Evolutionary conservation across 1,139 yeast genomes (phyloP), one percentile per base, ranked within the genome.

Genomic region (Geotrichum klebahnii): DNA sequence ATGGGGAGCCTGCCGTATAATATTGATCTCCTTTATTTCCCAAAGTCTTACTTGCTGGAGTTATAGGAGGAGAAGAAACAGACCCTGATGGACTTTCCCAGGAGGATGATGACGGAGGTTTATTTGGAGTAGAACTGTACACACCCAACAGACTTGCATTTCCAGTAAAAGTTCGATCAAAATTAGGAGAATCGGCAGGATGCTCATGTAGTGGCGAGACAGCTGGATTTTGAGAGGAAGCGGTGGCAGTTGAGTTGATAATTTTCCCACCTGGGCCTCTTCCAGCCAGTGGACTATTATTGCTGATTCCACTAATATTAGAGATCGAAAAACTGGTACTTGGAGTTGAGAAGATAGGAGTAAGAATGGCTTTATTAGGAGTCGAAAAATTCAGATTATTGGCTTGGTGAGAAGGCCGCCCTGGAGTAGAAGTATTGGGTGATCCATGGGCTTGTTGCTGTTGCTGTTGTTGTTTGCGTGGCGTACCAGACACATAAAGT

Each of bases 401-500:
- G n/a, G n/a, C n/a, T n/a, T n/a, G n/a, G n/a, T n/a, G n/a, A n/a
- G n/a, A n/a, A n/a, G n/a, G 19, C 19, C 33, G 22, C 14, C 46
- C 38, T 28, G 37, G 42, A 22, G 47, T 32, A 16, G 51, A 37
- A 17, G 41, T 24, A 29, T 42, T 37, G 23, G 37, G 45, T 36
- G 48, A 37, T 29, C 26, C 38, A 17, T n/a, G n/a, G n/a, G n/a
- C n/a, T n/a, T n/a, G 44, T 10, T 29, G 33, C 31, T 31, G 35
- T 20, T 37, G 49, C 23, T 10, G 38, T 16, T 26, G 19, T 35
- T 35, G 42, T 38, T 48, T 43, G 39, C 51, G 46, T 12, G 55
- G 50, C n/a, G 64, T 53, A 23, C 64, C 64, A 5, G 63, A 57
- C 46, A 49, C 50, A 46, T 57, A 61, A 34, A 61, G 54, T 8